Percentiles rank a stretch among this genome's conserved stretches.
phyloP scores from a whole-genome alignment of 2,329 filamentous ascomycete genomes.

The Paraphaeosphaeria sporulosa region DNA sequence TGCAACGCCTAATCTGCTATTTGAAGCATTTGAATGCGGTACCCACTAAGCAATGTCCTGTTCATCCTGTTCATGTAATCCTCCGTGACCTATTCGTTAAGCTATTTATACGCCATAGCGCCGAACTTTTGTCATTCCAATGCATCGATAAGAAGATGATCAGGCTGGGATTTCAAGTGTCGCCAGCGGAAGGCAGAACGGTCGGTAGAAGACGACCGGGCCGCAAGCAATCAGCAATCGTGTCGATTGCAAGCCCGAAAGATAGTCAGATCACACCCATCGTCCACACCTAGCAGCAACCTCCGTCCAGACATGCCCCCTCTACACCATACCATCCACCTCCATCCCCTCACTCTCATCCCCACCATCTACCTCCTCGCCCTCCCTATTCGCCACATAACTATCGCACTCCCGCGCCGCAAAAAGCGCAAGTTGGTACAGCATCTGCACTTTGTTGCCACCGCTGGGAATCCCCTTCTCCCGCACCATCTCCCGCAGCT shows the following conservation, averaged over 20 bases:
- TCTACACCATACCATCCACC: conserved; percentile 3
- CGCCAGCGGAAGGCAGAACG: too few species aligned
- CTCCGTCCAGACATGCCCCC: not conserved
- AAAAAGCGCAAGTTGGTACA: conserved; percentile 34
- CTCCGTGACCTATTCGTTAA: too few species aligned
- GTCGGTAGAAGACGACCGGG: too few species aligned
- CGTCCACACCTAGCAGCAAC: not conserved
- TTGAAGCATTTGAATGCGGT: not conserved
- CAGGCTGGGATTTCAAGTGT: too few species aligned
- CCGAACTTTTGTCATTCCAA: too few species aligned
- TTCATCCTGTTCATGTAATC: too few species aligned
- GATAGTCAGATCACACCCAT: too few species aligned
- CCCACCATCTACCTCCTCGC: conserved; percentile 13
- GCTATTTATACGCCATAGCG: too few species aligned
- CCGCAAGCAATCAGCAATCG: too few species aligned
- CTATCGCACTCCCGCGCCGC: conserved; percentile 29
- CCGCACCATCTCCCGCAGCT: conserved; percentile 34
- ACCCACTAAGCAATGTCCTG: too few species aligned
- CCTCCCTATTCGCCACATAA: conserved; percentile 18
- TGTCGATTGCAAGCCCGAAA: too few species aligned
- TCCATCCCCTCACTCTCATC: conserved; percentile 5
- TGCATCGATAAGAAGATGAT: too few species aligned
- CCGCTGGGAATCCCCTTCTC: conserved; percentile 29
- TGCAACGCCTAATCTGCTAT: not conserved
- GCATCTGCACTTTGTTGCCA: conserved; percentile 33